Base-by-base conservation (phyloP, 495 filamentous ascomycete species). In the Daldinia loculata region DNA sequence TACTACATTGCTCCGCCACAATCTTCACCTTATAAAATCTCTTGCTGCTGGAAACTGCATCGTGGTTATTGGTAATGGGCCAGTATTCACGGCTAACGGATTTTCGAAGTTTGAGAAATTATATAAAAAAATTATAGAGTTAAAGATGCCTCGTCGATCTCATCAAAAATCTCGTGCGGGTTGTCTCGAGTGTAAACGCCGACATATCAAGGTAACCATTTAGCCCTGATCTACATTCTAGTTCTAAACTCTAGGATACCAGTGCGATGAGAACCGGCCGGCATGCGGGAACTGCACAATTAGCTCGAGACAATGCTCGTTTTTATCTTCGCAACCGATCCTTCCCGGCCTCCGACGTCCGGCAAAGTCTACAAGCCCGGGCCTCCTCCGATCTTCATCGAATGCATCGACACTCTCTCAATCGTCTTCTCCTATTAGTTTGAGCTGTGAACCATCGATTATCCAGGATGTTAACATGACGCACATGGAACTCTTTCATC, bases 231-330 rank as follows among this genome's bases (percentile, higher is more conserved):
- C 14, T 1, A 19, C 1, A 11, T 36, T 24, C 4, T 30, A 7
- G 26, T 19, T 45, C 57, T 56, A 48, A 68, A 50, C 14, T 8
- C 15, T 7, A n/a, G 11, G 17, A 56, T 41, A 17, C 27, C 19
- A 68, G 69, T 72, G 69, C 41, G 69, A 72, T 72, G 69, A 72
- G 24, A 45, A 17, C 50, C 69, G 56, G 8, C 69, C 69, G 15
- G 45, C 64, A 15, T 72, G 69, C 19, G 64, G 69, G 15, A 72
- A 72, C 30, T 72, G 69, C 36, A 55, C 69, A 3, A 72, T 72
- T n/a, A 72, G 63, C 11, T 63, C 55, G 0, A 63, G 69, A 14
- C 12, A 48, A 11, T 72, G 69, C 41, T 67, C 69, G 3, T 72
- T 63, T 64, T n/a, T 72, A n/a, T 41, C 50, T 29, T 61, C 69